Evolutionary conservation across 2,329 filamentous ascomycete species (phyloP), one percentile per base, ranked within the genome.

Genomic region (Xylaria multiplex): DNA sequence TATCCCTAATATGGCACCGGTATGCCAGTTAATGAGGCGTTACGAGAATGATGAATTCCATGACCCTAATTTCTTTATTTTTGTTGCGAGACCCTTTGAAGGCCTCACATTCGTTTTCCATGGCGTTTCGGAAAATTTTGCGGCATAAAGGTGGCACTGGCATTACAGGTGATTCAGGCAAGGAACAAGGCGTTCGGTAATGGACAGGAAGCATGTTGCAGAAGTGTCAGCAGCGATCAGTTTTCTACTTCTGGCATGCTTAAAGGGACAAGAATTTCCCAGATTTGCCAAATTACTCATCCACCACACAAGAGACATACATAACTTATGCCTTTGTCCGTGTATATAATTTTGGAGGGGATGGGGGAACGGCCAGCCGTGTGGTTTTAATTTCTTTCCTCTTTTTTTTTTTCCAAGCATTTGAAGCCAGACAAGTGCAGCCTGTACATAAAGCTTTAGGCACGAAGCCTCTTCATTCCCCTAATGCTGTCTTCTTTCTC

Each of bases 31-130:
- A 62, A 77, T 69, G 74, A 77, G 60, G 68, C 69, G 70, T 69
- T 62, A 77, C 64, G 76, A 76, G 68, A 65, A 67, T 62, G 67
- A 77, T 65, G 74, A 77, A 62, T 66, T 62, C 58, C 37, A 75
- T 50, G 73, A 74, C 24, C 54, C 64, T 63, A 68, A 49, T 65
- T 67, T 50, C 58, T 50, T 55, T 55, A 50, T 57, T 55, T 61
- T 65, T 68, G 67, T 65, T 66, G 64, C 65, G 62, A 69, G 58
- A 56, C 68, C 64, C 69, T 67, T 43, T 37, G 37, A 59, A 61
- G 50, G 61, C 53, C 19, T 11, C 53, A 59, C 64, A 64, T 66
- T 65, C 59, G 67, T 68, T 70, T 64, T 62, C 24, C 53, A 54
- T 24, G 73, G 73, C 73, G 73, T 76, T 74, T 32, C 57, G 73